Evolutionary conservation across 2,329 filamentous ascomycete genomes (phyloP).

Genomic region (Phialocephala sp.): DNA sequence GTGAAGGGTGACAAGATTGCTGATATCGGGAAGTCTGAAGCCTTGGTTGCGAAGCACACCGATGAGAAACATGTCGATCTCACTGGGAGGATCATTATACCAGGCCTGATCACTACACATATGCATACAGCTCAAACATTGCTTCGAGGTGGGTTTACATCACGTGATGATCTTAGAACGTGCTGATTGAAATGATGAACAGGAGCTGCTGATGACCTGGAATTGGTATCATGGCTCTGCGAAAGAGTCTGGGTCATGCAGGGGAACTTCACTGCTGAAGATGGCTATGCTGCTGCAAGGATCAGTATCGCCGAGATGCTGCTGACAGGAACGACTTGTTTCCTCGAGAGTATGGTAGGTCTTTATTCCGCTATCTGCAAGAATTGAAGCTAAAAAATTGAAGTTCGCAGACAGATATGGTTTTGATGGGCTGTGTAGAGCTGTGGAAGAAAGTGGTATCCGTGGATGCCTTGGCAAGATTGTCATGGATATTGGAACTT

Average conservation of each 20-base stretch:
- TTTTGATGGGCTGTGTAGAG: conserved; percentile 50
- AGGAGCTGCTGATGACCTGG: conserved; percentile 52
- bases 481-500: conserved; percentile 50
- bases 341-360: conserved; percentile 57
- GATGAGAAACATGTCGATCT: conserved; percentile 44
- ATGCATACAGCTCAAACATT: conserved; percentile 56
- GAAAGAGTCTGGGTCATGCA: conserved; percentile 56
- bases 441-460: conserved; percentile 52
- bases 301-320: conserved; percentile 58
- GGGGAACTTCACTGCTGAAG: conserved; percentile 50
- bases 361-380: neutral
- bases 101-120: conserved; percentile 56
- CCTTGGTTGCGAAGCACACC: conserved; percentile 39
- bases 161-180: neutral
- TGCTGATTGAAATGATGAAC: neutral
- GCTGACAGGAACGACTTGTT: conserved; percentile 55
- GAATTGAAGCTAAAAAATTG: neutral
- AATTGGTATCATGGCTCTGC: conserved; percentile 56
- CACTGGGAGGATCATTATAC: conserved; percentile 52
- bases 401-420: conserved; percentile 53
- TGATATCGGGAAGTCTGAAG: conserved; percentile 49
- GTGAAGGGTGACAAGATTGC: conserved; percentile 48
- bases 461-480: conserved; percentile 50
- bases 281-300: conserved; percentile 55
- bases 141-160: conserved; percentile 47